Conservation (phyloP, 2,329 filamentous ascomycete species). For the Clarireedia homoeocarpa region DNA sequence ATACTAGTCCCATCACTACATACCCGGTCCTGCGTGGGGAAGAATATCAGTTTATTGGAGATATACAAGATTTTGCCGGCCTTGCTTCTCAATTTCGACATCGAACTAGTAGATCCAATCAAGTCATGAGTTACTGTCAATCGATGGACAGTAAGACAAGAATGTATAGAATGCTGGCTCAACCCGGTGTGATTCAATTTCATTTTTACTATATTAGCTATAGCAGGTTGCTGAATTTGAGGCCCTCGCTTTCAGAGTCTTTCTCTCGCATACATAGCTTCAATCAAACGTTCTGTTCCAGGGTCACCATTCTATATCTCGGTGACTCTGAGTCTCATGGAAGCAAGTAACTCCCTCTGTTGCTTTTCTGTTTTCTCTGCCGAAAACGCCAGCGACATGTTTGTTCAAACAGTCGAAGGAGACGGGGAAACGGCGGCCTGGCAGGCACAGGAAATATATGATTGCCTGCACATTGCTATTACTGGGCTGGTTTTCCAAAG, state of each 20-base stretch:
- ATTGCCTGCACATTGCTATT: too few relatives aligned
- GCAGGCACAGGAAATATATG: too few relatives aligned
- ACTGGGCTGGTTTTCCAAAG: too few relatives aligned
- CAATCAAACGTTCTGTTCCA: not conserved
- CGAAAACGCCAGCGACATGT: not conserved
- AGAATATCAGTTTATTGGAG: conserved; percentile 53
- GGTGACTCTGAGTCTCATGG: not conserved
- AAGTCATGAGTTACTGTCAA: not conserved
- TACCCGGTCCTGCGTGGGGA: conserved; percentile 34
- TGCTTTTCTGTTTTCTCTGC: not conserved
- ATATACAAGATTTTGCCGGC: conserved; percentile 53
- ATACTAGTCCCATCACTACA: too few relatives aligned
- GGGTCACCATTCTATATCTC: not conserved
- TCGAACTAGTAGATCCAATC: not conserved
- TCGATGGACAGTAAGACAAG: not conserved
- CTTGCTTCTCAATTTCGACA: conserved; percentile 48
- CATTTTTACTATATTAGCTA: not conserved
- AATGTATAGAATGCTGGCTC: not conserved
- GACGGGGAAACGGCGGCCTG: too few relatives aligned
- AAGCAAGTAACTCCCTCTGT: not conserved
- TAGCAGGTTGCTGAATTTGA: not conserved
- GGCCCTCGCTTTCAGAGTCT: not conserved
- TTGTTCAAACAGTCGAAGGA: too few relatives aligned
- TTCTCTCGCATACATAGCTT: not conserved
- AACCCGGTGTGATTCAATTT: not conserved